Percentiles rank a stretch among this genome's conserved stretches.
Evolutionary conservation across 495 filamentous ascomycete species (phyloP).

Genomic region (Penicillium waksmanii): DNA sequence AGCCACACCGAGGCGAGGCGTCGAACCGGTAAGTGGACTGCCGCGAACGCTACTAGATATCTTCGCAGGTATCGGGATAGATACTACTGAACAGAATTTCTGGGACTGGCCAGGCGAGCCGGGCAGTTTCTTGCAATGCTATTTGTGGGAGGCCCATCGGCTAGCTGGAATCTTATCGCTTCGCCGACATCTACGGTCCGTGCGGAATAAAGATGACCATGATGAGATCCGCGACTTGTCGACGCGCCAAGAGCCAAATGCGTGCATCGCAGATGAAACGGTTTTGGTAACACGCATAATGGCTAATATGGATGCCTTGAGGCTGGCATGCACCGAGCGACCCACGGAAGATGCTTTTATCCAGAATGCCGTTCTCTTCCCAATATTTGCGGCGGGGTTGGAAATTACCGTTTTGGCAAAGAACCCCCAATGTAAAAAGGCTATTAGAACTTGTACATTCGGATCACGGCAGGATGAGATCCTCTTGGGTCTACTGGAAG

Average conservation of each 20-base stretch:
- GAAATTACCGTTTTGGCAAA: conserved; percentile 26
- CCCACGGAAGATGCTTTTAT: conserved; percentile 27
- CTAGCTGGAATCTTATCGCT: conserved; percentile 37
- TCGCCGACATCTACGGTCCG: conserved; percentile 12
- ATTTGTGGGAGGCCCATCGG: conserved; percentile 42
- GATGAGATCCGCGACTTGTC: not conserved
- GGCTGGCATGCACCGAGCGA: conserved; percentile 26
- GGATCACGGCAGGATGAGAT: conserved; percentile 21
- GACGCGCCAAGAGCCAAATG: conserved; percentile 12
- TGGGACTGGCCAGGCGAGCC: conserved; percentile 41
- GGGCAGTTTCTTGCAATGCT: conserved; percentile 36
- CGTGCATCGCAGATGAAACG: conserved; percentile 22
- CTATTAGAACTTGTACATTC: conserved; percentile 18
- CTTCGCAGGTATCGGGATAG: conserved; percentile 31
- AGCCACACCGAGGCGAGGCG: conserved; percentile 12
- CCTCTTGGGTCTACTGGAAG: conserved; percentile 34
- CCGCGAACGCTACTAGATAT: conserved; percentile 38
- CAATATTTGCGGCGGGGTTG: conserved; percentile 32
- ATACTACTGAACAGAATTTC: conserved; percentile 35
- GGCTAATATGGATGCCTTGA: conserved; percentile 37
- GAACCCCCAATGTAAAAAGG: conserved; percentile 26
- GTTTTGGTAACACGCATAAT: conserved; percentile 35
- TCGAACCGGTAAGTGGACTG: conserved; percentile 41
- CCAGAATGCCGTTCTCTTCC: conserved; percentile 36
- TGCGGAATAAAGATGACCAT: not conserved